Evolutionary conservation across 2,329 filamentous ascomycete species (phyloP), one percentile per base, ranked within the genome.

Genomic region (Hypoxylon sp.): DNA sequence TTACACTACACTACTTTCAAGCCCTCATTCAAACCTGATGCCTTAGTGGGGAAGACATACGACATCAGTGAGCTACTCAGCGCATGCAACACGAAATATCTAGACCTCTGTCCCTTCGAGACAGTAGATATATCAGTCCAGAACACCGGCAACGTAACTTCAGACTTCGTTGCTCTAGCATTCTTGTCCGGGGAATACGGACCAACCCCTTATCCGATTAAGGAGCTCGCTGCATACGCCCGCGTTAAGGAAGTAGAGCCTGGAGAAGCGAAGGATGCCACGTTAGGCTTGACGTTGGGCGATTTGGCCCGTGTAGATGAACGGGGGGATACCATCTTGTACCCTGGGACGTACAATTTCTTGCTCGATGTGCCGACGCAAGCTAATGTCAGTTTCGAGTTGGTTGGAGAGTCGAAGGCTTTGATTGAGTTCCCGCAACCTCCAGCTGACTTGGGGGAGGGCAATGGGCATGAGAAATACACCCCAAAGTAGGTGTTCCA

Each of bases 1-100:
- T 73, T 85, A 37, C 83, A 85, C 72, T 86, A 86, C 75, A 86
- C 84, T 10, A 83, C 77, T 19, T 85, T 86, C 59, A 58, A 74
- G n/a, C 67, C 74, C 8, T 51, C 69, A 1, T 73, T 76, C 47
- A 57, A 17, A 31, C 3, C 61, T n/a, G 51, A 65, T 24, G 48
- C 47, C 9, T 59, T 71, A 3, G 31, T 31, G 2, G 61, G 51
- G 1, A 63, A 66, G 22, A 59, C 66, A 5, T 76, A 75, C 35
- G 52, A 59, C 52, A 84, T 84, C 69, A 71, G 80, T 3, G 69
- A 77, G 17, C 73, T 84, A 4, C 69, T 82, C 13, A 47, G 62
- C 22, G 69, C 29, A 1, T 74, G 75, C 33, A 80, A 78, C 61
- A 76, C 74, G 9, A 63, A 74, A 14, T 77, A 80, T 74, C 19